Percentiles rank a stretch among this genome's conserved stretches.
phyloP scores from a whole-genome alignment of 768 basidiomycete species.

The Trametes maxima region DNA sequence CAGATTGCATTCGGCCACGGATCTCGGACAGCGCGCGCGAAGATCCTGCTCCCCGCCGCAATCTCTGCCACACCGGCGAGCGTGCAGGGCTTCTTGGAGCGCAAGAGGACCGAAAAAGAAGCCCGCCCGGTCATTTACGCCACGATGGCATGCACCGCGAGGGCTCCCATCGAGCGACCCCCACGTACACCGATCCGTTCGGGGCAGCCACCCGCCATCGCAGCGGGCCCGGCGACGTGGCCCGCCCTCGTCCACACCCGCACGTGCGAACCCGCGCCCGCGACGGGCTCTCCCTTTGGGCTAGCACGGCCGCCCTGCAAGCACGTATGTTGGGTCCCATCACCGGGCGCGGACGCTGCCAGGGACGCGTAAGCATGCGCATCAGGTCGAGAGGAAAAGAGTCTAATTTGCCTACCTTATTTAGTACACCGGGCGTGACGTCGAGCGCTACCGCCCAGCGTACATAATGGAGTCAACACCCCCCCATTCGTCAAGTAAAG shows the following conservation, averaged over 20 bases:
- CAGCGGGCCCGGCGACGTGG: neutral
- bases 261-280: neutral
- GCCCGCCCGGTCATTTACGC: neutral
- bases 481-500: too few species aligned
- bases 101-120: neutral
- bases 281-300: neutral
- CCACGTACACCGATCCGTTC: slow-evolving; percentile 3
- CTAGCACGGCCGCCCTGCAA: too few species aligned
- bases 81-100: too few species aligned
- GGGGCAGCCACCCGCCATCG: neutral
- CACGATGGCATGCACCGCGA: neutral
- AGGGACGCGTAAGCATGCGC: too few species aligned
- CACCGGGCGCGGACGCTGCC: too few species aligned
- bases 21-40: slow-evolving; percentile 10
- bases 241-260: neutral
- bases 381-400: too few species aligned
- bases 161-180: slow-evolving; percentile 13
- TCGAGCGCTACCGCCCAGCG: too few species aligned
- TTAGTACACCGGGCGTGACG: too few species aligned
- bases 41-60: slow-evolving; percentile 6
- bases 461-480: too few species aligned
- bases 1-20: slow-evolving; percentile 8
- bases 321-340: too few species aligned
- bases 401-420: too few species aligned
- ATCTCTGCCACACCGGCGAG: slow-evolving; percentile 16